Evolutionary conservation across 345 rosid species (phyloP), one percentile per base, ranked within the genome.

Genomic region (Erodium maritimum): DNA sequence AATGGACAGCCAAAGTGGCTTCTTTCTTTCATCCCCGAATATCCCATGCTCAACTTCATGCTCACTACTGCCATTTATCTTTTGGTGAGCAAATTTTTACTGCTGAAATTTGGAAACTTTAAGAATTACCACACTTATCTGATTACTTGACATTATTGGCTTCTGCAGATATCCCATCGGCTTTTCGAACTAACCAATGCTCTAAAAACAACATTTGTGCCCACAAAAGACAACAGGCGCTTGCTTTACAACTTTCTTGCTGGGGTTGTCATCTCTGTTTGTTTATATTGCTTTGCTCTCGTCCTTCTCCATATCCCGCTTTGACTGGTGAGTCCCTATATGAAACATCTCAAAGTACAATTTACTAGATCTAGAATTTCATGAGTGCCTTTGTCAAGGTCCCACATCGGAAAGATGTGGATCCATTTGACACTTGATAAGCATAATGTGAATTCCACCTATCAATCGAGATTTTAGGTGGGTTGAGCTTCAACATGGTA

Each of bases 1-100:
- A 79, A 87, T 62, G 99, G 99, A 64, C 99, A 93, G 70, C 99
- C 96, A 20, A 93, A 93, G 71, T 93, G 99, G 99, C 99, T 93
- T 67, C 94, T 89, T 71, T 83, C 82, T 55, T 13, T 93, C 18
- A 77, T 93, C 75, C 99, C 99, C 4, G 90, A 78, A 69, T 85
- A 83, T 71, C 99, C 99, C 8, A 19, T 89, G 77, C 85, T 93
- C 13, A 93, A 93, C 72, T 93, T 93, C 75, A 83, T 93, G 96
- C 90, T 89, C 70, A 89, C 90, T 50, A 89, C 97, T 48, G 85
- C 96, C 1, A 82, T 93, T 57, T 89, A 93, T 56, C 57, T 89
- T 66, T 72, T 93, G 22, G 99, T 89, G 75, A 77, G 94, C 57
- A 3, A 29, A 29, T 23, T 29, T 20, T 17, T n/a, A 29, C 6